phyloP scores from a whole-genome alignment of 768 basidiomycete species.

The Trametes punicea region DNA sequence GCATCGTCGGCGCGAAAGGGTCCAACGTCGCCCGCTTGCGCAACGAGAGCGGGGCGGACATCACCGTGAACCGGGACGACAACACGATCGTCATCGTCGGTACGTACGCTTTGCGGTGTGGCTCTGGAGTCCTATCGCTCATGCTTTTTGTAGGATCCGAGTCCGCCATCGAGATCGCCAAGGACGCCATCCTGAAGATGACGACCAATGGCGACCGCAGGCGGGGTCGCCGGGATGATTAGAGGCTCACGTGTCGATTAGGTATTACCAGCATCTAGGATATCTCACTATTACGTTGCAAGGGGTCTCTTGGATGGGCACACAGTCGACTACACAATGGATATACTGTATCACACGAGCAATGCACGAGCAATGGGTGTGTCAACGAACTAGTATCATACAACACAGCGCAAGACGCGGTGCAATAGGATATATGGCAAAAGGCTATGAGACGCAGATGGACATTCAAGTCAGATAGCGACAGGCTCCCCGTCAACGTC shows the following conservation, averaged over 20 bases:
- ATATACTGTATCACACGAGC: no score
- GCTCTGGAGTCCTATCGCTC: conserved; percentile 14
- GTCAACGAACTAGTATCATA: no score
- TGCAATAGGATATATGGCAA: not conserved
- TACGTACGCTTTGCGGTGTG: conserved; percentile 36
- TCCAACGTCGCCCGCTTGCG: conserved; percentile 86
- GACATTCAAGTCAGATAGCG: conserved; percentile 9
- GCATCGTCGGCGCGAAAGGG: conserved; percentile 91
- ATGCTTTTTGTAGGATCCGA: conserved; percentile 52
- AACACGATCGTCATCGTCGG: conserved; percentile 85
- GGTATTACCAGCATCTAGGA: conserved; percentile 3
- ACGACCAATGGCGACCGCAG: conserved; percentile 21
- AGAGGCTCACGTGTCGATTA: not conserved
- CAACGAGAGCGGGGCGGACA: conserved; percentile 87
- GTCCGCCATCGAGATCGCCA: conserved; percentile 65
- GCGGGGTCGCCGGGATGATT: conserved; percentile 25
- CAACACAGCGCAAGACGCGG: not conserved
- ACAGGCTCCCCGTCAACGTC: conserved; percentile 36
- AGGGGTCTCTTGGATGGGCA: no score
- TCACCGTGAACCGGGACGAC: conserved; percentile 86
- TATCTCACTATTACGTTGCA: no score
- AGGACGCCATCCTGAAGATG: conserved; percentile 70
- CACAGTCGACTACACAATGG: no score
- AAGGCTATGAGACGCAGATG: no score
- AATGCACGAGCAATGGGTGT: no score